These are phyloP conservation scores for Neurospora tetraspora DNA, from an alignment of 495 filamentous ascomycete genomes.

Conservation along the genomic window DNA sequence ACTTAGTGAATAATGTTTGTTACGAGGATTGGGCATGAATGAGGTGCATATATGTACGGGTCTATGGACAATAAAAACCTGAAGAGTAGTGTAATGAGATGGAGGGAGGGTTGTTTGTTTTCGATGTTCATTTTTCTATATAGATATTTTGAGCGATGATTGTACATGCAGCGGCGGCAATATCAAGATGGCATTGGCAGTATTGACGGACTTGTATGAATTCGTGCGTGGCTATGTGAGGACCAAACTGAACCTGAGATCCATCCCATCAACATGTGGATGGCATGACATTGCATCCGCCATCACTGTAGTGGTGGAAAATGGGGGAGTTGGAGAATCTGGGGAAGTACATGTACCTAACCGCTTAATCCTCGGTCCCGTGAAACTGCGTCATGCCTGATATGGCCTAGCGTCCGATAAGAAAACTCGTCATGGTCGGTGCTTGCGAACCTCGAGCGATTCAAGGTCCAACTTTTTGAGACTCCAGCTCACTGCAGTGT, in stretches of 20 bases:
- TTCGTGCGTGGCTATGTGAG: not conserved
- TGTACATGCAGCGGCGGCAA: not conserved
- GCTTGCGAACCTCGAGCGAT: not conserved
- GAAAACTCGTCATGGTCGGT: conserved; percentile 13
- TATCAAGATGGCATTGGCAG: not conserved
- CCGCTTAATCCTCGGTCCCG: not conserved
- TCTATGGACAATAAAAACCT: not conserved
- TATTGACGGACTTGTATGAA: not conserved
- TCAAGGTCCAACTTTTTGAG: not conserved
- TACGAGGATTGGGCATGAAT: conserved; percentile 2
- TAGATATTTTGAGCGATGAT: not conserved
- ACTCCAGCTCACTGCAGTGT: not conserved
- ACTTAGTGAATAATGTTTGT: not conserved
- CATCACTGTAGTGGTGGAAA: not conserved
- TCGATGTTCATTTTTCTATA: not conserved
- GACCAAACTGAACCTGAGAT: not conserved
- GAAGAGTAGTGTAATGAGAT: conserved; percentile 1
- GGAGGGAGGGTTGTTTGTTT: not conserved
- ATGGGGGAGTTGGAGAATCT: not conserved
- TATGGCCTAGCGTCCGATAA: not conserved
- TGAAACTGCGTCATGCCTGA: not conserved
- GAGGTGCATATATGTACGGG: not conserved
- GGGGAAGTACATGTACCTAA: not conserved
- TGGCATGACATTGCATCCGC: not conserved
- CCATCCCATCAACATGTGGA: not conserved